phyloP scores from a whole-genome alignment of 2,329 filamentous ascomycete genomes.

The Xylariaceae sp. region DNA sequence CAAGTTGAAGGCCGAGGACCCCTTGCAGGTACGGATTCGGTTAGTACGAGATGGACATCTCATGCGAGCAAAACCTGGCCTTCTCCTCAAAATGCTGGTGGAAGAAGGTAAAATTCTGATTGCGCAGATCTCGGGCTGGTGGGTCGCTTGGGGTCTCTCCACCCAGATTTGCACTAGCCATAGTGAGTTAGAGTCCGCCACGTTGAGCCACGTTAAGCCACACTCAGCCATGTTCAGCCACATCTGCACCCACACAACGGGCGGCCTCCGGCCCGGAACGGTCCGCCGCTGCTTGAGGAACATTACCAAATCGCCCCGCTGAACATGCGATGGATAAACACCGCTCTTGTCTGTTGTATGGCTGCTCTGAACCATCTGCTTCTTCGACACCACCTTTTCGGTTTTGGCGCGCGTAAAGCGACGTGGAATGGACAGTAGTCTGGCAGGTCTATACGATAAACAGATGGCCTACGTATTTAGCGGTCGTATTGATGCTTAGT shows the following conservation, averaged over 20 bases:
- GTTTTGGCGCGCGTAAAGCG: not conserved
- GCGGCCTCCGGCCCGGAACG: not conserved
- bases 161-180: not conserved
- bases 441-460: not conserved
- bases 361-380: too few relatives aligned
- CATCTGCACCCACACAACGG: not conserved
- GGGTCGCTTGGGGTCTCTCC: not conserved
- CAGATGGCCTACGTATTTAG: not conserved
- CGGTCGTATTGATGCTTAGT: not conserved
- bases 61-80: not conserved
- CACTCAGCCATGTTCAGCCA: not conserved
- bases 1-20: not conserved
- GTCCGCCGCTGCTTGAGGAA: not conserved
- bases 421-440: not conserved
- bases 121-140: not conserved
- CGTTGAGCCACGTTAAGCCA: not conserved
- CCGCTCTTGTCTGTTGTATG: too few relatives aligned
- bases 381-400: not conserved
- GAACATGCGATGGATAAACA: too few relatives aligned
- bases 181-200: not conserved
- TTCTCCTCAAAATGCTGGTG: not conserved
- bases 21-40: too few relatives aligned
- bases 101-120: not conserved
- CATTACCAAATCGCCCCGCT: not conserved
- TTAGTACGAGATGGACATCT: too few relatives aligned